phyloP scores from a whole-genome alignment of 2,329 filamentous ascomycete species.

The Emericellopsis atlantica region DNA sequence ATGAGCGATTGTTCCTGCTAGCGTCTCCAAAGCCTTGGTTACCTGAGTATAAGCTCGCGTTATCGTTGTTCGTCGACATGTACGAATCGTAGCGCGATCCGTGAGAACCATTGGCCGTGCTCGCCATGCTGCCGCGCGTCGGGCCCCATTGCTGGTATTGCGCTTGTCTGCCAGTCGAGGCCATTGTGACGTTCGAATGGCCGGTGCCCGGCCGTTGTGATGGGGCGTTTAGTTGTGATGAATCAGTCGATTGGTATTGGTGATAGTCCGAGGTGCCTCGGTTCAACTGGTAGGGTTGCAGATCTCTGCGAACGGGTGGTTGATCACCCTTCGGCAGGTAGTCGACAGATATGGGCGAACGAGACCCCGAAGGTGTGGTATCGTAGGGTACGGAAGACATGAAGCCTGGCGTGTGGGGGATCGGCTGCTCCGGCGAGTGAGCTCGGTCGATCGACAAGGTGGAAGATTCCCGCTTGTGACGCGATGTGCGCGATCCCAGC shows the following conservation, averaged over 20 bases:
- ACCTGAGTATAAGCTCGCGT: conserved; percentile 44
- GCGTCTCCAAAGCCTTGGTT: conserved; percentile 30
- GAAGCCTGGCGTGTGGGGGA: conserved; percentile 67
- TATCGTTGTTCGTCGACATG: conserved; percentile 32
- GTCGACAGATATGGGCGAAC: conserved; percentile 60
- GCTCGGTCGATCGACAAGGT: conserved; percentile 59
- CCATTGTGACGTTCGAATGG: conserved; percentile 53
- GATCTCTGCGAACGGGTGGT: conserved; percentile 51
- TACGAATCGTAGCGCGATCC: conserved; percentile 54
- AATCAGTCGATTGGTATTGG: conserved; percentile 70
- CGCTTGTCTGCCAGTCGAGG: conserved; percentile 56
- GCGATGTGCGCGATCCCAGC: conserved; percentile 56
- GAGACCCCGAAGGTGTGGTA: conserved; percentile 48
- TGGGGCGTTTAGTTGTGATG: conserved; percentile 38
- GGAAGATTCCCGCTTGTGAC: conserved; percentile 64
- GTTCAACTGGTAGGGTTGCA: conserved; percentile 72
- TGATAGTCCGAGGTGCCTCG: conserved; percentile 70
- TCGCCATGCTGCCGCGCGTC: conserved; percentile 39
- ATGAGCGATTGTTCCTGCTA: conserved; percentile 13
- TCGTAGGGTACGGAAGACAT: conserved; percentile 87
- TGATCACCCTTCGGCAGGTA: conserved; percentile 59
- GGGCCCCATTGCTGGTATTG: conserved; percentile 66
- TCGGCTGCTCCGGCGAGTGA: conserved; percentile 47
- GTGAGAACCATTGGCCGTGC: conserved; percentile 34
- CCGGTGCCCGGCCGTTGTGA: conserved; percentile 36